A percentile compares a stretch with the other conserved stretches of the same genome.
These are phyloP conservation scores for Glaciozyma antarctica DNA, from an alignment of 768 basidiomycete genomes.

Conservation along the genomic window DNA sequence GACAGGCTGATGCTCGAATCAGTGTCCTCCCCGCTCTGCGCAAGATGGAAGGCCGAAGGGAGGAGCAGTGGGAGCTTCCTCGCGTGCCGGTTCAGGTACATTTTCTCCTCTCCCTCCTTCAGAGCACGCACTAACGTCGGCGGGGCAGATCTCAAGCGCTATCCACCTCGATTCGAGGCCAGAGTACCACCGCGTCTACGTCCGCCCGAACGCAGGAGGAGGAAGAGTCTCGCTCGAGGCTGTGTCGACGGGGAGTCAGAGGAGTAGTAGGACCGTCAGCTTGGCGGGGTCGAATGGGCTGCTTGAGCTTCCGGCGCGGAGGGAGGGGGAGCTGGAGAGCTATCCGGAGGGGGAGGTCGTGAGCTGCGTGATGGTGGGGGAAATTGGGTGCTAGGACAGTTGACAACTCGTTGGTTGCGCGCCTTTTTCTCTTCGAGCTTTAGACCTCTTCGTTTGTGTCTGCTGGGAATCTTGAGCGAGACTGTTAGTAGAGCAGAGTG, in stretches of 20 bases:
- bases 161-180: slow-evolving; percentile 64
- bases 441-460: no score
- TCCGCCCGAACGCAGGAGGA: slow-evolving; percentile 41
- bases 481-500: no score
- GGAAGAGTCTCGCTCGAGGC: slow-evolving; percentile 41
- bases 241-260: slow-evolving; percentile 73
- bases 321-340: slow-evolving; percentile 37
- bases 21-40: slow-evolving; percentile 65
- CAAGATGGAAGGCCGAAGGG: slow-evolving; percentile 38
- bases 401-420: not conserved
- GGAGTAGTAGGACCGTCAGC: slow-evolving; percentile 72
- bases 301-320: slow-evolving; percentile 53
- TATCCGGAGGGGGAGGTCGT: slow-evolving; percentile 52
- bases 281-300: slow-evolving; percentile 71
- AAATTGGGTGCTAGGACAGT: slow-evolving; percentile 37
- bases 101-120: not conserved
- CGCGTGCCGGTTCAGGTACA: slow-evolving; percentile 32
- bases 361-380: slow-evolving; percentile 60
- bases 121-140: not conserved
- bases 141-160: slow-evolving; percentile 12
- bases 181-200: slow-evolving; percentile 71
- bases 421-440: no score
- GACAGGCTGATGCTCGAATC: slow-evolving; percentile 54
- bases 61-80: slow-evolving; percentile 30
- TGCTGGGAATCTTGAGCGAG: no score